Percentiles rank a stretch among this genome's conserved stretches.
Evolutionary conservation across 1,284 basidiomycete genomes (phyloP).

Genomic region (Nidula niveotomentosa): DNA sequence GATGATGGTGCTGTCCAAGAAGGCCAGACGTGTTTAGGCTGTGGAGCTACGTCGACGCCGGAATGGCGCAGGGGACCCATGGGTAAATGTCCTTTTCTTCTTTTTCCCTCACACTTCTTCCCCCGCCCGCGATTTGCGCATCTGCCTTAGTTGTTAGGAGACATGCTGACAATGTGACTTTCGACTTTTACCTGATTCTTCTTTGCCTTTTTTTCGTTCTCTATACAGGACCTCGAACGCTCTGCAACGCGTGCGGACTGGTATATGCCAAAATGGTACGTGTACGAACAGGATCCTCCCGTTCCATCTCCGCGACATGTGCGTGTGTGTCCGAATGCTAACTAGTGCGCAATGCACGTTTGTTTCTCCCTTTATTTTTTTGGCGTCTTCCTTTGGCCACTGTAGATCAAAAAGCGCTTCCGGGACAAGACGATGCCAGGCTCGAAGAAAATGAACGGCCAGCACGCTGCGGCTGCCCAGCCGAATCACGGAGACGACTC

Average conservation of each 20-base stretch:
- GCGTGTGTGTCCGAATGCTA: too few species aligned
- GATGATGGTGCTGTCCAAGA: slow-evolving; percentile 41
- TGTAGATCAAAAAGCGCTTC: neutral
- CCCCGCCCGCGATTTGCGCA: too few species aligned
- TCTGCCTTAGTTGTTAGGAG: too few species aligned
- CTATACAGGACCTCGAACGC: slow-evolving; percentile 61
- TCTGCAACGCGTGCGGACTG: slow-evolving; percentile 77
- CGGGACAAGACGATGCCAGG: slow-evolving; percentile 1
- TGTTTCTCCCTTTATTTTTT: too few species aligned
- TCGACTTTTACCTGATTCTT: too few species aligned
- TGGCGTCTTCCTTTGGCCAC: neutral
- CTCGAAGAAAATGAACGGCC: slow-evolving; percentile 9
- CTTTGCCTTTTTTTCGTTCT: neutral
- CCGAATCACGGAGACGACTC: slow-evolving; percentile 19
- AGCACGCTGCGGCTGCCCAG: slow-evolving; percentile 7
- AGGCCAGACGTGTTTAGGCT: slow-evolving; percentile 74
- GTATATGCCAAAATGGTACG: slow-evolving; percentile 77
- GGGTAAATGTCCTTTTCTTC: slow-evolving; percentile 43
- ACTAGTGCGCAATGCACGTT: too few species aligned
- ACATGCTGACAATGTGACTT: too few species aligned
- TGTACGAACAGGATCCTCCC: slow-evolving; percentile 2
- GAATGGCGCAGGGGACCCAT: slow-evolving; percentile 81
- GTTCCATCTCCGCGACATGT: slow-evolving; percentile 1
- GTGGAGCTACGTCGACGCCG: slow-evolving; percentile 79
- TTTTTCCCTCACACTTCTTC: neutral